Percentiles rank a stretch among this genome's conserved stretches.
These are phyloP conservation scores for Flaveria sonorensis DNA, from an alignment of 129 eudicot genomes.

Conservation along the genomic window DNA sequence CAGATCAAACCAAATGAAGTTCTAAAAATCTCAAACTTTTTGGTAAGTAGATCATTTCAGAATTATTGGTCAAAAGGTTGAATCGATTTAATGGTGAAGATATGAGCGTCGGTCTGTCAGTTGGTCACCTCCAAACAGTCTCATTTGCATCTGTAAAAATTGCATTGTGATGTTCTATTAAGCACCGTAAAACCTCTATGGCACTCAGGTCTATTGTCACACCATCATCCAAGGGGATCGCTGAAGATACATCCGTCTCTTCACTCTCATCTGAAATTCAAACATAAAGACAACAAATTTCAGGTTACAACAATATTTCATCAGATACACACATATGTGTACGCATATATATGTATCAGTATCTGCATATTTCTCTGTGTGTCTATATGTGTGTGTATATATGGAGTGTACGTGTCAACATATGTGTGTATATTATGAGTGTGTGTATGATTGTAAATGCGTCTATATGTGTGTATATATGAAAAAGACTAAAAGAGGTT, in stretches of 20 bases:
- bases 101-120: background rate
- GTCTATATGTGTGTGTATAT: too few species aligned
- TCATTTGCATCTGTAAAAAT: slow-evolving; percentile 90
- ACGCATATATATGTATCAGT: background rate
- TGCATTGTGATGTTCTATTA: slow-evolving; percentile 87
- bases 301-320: background rate
- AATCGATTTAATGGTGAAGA: slow-evolving; percentile 1
- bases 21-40: slow-evolving; percentile 3
- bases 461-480: too few species aligned
- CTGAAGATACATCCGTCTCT: slow-evolving; percentile 70
- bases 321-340: background rate
- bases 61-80: slow-evolving; percentile 29
- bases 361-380: too few species aligned
- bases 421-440: too few species aligned
- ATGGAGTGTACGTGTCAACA: too few species aligned
- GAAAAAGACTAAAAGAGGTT: too few species aligned
- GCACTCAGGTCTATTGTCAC: slow-evolving; percentile 68
- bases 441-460: too few species aligned
- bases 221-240: slow-evolving; percentile 87
- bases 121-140: slow-evolving; percentile 77
- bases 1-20: slow-evolving; percentile 28
- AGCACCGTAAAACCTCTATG: slow-evolving; percentile 81
- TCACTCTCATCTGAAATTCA: slow-evolving; percentile 61
- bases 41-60: background rate
- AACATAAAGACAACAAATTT: background rate